Base-by-base conservation (phyloP, 495 filamentous ascomycete species). In the Hypoxylon rickii region DNA sequence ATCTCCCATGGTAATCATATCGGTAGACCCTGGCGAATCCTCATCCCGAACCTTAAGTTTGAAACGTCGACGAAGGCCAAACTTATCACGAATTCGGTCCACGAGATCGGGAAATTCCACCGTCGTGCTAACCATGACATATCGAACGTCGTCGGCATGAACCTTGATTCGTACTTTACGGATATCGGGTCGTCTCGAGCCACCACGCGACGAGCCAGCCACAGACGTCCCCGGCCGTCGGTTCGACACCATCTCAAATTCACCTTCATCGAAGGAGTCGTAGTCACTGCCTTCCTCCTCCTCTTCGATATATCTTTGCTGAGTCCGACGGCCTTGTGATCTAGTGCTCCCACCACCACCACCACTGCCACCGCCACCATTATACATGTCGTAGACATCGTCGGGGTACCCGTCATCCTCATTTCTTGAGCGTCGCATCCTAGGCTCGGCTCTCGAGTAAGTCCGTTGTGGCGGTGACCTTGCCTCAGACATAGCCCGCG, bases 1-100 rank as follows among this genome's bases (percentile, higher is more conserved):
- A 73, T 98, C 94, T 22, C 88, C 90, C 85, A 98, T 86, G 10
- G 91, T 96, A 70, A 98, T 93, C 87, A 96, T 89, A 66, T 96
- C 94, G 5, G 87, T 87, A 15, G 57, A 68, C 58, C 89, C 84
- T 12, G 78, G 77, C 29, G 70, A 55, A 68, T 96, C 92, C 44
- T 90, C 87, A 45, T 90, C 89, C 67, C 83, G 86, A 64, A 96
- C 85, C 78, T 89, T 91, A 70, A 96, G 86, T 79, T 89, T 92
- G 67, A 93, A 82, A 39, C 81, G 77, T 31, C 79, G 76, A 44
- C 77, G 72, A 44, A 96, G 73, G 19, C 81, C 84, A 57, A 97
- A 96, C 74, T 98, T 98, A 44, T 89, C 85, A 41, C 87, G 79
- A 51, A 98, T 87, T 44, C 82, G 82, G 34, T 81, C 80, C 38